These are phyloP conservation scores for Capsella rubella DNA, from an alignment of 441 rosid genomes.

Conservation along the genomic window DNA sequence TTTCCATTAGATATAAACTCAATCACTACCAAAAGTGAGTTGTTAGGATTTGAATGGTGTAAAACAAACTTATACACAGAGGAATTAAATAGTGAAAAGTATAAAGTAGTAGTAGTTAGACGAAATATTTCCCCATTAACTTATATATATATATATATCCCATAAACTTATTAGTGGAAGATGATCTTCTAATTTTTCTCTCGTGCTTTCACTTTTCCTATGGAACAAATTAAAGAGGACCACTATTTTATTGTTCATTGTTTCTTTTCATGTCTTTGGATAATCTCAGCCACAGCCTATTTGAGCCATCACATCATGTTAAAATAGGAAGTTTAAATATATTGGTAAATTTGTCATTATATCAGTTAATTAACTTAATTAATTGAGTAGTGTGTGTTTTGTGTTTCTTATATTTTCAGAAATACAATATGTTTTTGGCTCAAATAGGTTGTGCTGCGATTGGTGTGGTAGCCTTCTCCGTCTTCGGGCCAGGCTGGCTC, in stretches of 20 bases:
- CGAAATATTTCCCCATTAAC: background rate
- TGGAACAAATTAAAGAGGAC: slow-evolving; percentile 1
- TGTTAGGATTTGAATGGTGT: slow-evolving; percentile 16
- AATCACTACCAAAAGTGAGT: background rate
- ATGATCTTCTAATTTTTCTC: slow-evolving; percentile 2
- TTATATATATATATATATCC: background rate
- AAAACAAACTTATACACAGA: background rate
- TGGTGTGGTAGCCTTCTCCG: slow-evolving; percentile 72
- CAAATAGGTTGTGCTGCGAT: slow-evolving; percentile 90
- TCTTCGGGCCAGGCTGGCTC: slow-evolving; percentile 85
- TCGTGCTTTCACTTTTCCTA: slow-evolving; percentile 24
- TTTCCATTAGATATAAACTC: background rate
- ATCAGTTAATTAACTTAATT: background rate
- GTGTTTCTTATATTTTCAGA: slow-evolving; percentile 57
- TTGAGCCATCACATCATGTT: slow-evolving; percentile 30
- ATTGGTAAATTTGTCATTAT: background rate
- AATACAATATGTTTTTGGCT: slow-evolving; percentile 89
- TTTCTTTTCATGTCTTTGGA: background rate
- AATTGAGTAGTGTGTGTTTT: background rate
- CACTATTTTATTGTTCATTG: background rate
- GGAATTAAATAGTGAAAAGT: background rate
- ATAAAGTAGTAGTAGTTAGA: background rate
- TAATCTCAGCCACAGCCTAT: background rate
- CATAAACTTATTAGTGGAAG: background rate
- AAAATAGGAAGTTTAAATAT: background rate